A percentile compares a stretch with the other conserved stretches of the same genome.
Evolutionary conservation across 1,139 yeast species (phyloP).

Genomic region (Meyerozyma elateridarum): DNA sequence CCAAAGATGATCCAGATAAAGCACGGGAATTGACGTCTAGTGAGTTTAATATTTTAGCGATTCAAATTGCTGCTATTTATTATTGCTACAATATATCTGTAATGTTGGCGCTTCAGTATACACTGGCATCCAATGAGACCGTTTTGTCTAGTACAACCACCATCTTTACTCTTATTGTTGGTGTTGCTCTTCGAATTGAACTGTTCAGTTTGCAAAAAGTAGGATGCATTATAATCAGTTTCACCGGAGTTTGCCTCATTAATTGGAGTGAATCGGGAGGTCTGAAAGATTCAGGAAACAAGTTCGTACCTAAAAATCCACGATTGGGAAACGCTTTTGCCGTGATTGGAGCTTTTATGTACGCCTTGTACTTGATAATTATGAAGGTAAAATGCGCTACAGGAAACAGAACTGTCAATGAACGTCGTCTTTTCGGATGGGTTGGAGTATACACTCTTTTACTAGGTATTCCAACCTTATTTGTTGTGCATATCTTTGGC

Average conservation of each 20-base stretch:
- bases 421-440: conserved; percentile 43
- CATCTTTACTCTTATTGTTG: conserved; percentile 45
- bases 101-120: conserved; percentile 40
- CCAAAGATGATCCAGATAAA: no score
- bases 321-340: conserved; percentile 44
- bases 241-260: conserved; percentile 44
- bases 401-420: conserved; percentile 41
- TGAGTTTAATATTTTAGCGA: conserved; percentile 34
- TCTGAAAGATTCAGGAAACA: conserved; percentile 16
- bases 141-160: conserved; percentile 50
- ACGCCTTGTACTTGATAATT: conserved; percentile 41
- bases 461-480: conserved; percentile 35
- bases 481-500: conserved; percentile 26
- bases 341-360: conserved; percentile 42
- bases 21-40: conserved; percentile 22
- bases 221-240: conserved; percentile 40
- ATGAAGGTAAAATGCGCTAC: conserved; percentile 44
- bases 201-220: conserved; percentile 38
- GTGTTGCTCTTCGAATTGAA: conserved; percentile 38
- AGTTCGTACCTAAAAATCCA: conserved; percentile 35
- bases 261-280: conserved; percentile 31
- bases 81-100: conserved; percentile 35
- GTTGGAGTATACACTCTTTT: conserved; percentile 41
- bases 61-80: conserved; percentile 40
- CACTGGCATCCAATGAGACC: conserved; percentile 52